These are phyloP conservation scores for Paramecium bursaria DNA, from an alignment of 73 alveolate genomes.

Conservation along the genomic window DNA sequence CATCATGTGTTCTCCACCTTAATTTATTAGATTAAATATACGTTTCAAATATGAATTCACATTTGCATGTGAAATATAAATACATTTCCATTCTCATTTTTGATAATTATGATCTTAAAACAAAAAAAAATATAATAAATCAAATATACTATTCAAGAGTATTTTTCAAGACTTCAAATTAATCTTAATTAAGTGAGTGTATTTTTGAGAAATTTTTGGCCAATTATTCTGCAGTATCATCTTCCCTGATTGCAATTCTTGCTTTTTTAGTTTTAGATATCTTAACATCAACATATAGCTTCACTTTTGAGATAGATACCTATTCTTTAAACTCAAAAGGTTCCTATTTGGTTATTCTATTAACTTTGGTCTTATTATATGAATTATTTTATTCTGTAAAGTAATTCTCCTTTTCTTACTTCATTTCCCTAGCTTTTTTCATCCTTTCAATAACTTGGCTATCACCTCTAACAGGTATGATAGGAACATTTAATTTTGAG, in stretches of 20 bases:
- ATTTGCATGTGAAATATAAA: constrained; percentile 50
- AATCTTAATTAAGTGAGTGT: constrained; percentile 30
- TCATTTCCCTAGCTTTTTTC: constrained; percentile 50
- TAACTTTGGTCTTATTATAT: not conserved
- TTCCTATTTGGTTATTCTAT: not conserved
- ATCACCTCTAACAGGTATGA: constrained; percentile 44
- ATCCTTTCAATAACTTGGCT: constrained; percentile 16
- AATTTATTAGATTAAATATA: not conserved
- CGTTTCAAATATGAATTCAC: constrained; percentile 63
- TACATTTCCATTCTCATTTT: constrained; percentile 51
- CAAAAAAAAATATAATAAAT: no score
- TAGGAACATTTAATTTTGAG: not conserved
- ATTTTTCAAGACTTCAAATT: not conserved
- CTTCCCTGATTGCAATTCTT: constrained; percentile 16
- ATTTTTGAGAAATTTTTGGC: not conserved
- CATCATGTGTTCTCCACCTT: constrained; percentile 53
- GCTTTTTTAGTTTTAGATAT: constrained; percentile 42
- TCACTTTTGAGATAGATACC: not conserved
- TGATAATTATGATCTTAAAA: no score
- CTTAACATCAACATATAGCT: constrained; percentile 29
- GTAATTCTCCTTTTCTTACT: constrained; percentile 31
- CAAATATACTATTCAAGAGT: constrained; percentile 19
- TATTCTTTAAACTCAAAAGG: constrained; percentile 16
- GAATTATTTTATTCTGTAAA: not conserved
- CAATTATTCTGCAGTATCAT: constrained; percentile 25